phyloP scores from a whole-genome alignment of 1,284 basidiomycete species.

The Cystobasidium sp. region DNA sequence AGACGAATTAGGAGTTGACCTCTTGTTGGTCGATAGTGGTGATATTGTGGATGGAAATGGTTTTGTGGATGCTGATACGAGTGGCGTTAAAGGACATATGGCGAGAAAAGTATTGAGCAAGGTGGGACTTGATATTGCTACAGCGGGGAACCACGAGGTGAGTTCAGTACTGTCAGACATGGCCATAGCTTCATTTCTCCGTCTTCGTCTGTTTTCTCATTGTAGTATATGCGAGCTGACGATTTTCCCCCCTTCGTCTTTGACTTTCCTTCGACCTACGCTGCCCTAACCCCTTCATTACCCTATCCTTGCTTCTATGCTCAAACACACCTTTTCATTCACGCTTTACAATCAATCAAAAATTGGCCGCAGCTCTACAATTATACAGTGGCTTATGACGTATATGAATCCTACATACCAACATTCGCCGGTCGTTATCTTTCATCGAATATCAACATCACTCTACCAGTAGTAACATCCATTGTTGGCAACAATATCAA shows the following conservation, averaged over 20 bases:
- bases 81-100: constrained; percentile 43
- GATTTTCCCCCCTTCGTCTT: not conserved
- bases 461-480: constrained; percentile 17
- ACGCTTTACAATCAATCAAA: too few relatives aligned
- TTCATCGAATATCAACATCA: constrained; percentile 49
- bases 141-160: constrained; percentile 55
- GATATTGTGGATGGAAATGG: constrained; percentile 54
- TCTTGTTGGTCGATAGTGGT: constrained; percentile 53
- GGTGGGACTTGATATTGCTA: constrained; percentile 52
- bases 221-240: not conserved
- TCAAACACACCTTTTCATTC: not conserved
- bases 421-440: constrained; percentile 48
- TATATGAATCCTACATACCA: constrained; percentile 46
- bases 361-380: constrained; percentile 36
- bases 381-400: constrained; percentile 49
- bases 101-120: constrained; percentile 48
- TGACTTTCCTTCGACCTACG: not conserved
- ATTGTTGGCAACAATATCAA: too few relatives aligned
- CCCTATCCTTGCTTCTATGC: too few relatives aligned
- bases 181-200: not conserved
- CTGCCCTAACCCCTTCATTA: too few relatives aligned
- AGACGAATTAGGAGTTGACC: constrained; percentile 48
- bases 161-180: constrained; percentile 40
- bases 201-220: not conserved
- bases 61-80: constrained; percentile 49